phyloP scores from a whole-genome alignment of 2,329 filamentous ascomycete species.

The Calonectria montana region DNA sequence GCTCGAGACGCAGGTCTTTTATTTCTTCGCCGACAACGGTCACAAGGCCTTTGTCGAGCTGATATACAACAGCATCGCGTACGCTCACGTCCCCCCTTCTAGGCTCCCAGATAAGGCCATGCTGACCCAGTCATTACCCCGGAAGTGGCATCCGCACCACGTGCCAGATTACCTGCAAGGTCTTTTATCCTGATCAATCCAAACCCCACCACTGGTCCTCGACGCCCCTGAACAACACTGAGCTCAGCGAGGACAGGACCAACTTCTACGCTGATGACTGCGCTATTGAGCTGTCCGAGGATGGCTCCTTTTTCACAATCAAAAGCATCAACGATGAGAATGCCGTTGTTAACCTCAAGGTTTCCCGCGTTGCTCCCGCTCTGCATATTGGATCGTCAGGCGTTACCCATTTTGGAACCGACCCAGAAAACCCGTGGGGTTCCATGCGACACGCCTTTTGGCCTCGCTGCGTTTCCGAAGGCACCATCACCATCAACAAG shows the following conservation, averaged over 20 bases:
- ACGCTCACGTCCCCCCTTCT: constrained; percentile 52
- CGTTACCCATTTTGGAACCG: constrained; percentile 86
- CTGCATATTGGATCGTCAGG: constrained; percentile 89
- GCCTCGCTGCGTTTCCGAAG: constrained; percentile 86
- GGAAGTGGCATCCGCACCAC: constrained; percentile 88
- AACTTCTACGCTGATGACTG: constrained; percentile 89
- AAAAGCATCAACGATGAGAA: constrained; percentile 87
- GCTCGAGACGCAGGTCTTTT: constrained; percentile 96
- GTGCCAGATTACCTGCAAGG: constrained; percentile 92
- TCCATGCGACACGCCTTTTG: constrained; percentile 93
- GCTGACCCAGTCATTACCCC: constrained; percentile 12
- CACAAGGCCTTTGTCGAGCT: constrained; percentile 84
- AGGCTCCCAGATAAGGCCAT: neutral
- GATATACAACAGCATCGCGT: constrained; percentile 98
- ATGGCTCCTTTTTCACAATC: constrained; percentile 85
- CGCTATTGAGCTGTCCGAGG: constrained; percentile 85
- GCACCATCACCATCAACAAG: constrained; percentile 84
- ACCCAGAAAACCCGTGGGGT: constrained; percentile 89
- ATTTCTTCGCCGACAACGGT: constrained; percentile 84
- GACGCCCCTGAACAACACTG: constrained; percentile 80
- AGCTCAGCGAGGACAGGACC: constrained; percentile 85
- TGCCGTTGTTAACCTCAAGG: constrained; percentile 85
- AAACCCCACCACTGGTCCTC: constrained; percentile 86
- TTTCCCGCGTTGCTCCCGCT: constrained; percentile 80
- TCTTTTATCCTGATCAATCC: constrained; percentile 81